Evolutionary conservation across 2,329 filamentous ascomycete genomes (phyloP), one percentile per base, ranked within the genome.

Genomic region (Talaromyces sp.): DNA sequence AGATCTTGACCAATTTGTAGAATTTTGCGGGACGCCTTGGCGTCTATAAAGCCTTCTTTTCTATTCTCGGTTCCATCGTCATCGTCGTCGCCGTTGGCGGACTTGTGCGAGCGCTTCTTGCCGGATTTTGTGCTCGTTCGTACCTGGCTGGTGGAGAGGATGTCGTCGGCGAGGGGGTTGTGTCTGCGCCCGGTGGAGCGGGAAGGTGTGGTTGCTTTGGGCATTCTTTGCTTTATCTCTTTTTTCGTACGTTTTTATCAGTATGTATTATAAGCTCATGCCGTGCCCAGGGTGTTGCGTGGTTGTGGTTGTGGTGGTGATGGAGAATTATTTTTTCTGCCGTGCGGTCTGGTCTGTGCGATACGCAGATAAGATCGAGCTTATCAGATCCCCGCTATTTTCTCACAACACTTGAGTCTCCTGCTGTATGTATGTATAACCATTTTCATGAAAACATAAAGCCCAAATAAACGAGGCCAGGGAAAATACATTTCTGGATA

Each of bases 111-210:
- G 77, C 88, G 90, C 69, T 84, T 82, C 78, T 88, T 90, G 70
- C 85, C 84, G 81, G 92, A 92, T 73, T 83, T 84, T 35, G 87
- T 84, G 83, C 93, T 89, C 75, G 88, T 88, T 81, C 93, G 87
- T 73, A 94, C 77, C 69, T 89, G 82, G 67, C 89, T 84, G 65
- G 89, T 85, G 70, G 92, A 84, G 71, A 89, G 80, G 74, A 98
- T 84, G 73, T 98, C 95, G 74, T 96, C 91, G 72, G 94, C 90
- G 67, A 99, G 89, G 47, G 94, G 93, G 71, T 96, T 96, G 80
- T 97, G 94, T 69, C 91, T 88, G 73, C 89, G 87, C 83, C 83
- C 75, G 84, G 87, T 70, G 77, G 80, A 65, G 83, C 83, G 70
- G 79, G 81, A 69, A 82, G 58, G 59, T 9, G 86, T 85, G 33